These are phyloP conservation scores for Arthrinium phaeospermum DNA, from an alignment of 2,329 filamentous ascomycete genomes.

Conservation along the genomic window DNA sequence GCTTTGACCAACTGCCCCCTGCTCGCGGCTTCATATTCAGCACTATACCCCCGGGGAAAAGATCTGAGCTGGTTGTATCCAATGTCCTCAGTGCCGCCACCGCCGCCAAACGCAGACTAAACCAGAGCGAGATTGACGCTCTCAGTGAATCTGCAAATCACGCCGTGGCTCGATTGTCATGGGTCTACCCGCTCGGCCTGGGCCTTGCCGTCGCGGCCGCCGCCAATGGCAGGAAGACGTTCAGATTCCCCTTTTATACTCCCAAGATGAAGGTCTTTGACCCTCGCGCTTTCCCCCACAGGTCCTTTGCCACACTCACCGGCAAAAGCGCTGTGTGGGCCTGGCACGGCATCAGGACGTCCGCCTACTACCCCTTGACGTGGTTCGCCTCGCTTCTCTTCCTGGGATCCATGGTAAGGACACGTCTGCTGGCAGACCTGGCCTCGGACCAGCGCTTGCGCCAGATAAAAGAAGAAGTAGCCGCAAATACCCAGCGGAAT, in stretches of 20 bases:
- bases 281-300: slow-evolving; percentile 38
- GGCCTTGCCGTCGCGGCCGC: slow-evolving; percentile 34
- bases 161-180: slow-evolving; percentile 39
- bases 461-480: background rate
- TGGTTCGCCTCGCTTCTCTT: slow-evolving; percentile 36
- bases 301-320: slow-evolving; percentile 30
- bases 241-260: slow-evolving; percentile 48
- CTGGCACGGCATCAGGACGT: slow-evolving; percentile 47
- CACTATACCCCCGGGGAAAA: background rate
- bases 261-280: slow-evolving; percentile 41
- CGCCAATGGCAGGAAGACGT: slow-evolving; percentile 38
- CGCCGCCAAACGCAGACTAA: slow-evolving; percentile 30
- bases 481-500: slow-evolving; percentile 27
- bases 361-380: slow-evolving; percentile 38
- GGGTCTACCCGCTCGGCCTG: slow-evolving; percentile 34
- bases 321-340: slow-evolving; percentile 33
- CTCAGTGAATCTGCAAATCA: slow-evolving; percentile 30
- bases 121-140: slow-evolving; percentile 35
- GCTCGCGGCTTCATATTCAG: background rate
- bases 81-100: slow-evolving; percentile 16
- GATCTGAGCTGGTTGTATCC: background rate
- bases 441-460: slow-evolving; percentile 38
- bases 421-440: slow-evolving; percentile 30
- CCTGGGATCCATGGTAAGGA: slow-evolving; percentile 38
- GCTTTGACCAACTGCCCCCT: slow-evolving; percentile 32